Evolutionary conservation across 768 basidiomycete species (phyloP).

Genomic region (Naganishia vaughanmartiniae): DNA sequence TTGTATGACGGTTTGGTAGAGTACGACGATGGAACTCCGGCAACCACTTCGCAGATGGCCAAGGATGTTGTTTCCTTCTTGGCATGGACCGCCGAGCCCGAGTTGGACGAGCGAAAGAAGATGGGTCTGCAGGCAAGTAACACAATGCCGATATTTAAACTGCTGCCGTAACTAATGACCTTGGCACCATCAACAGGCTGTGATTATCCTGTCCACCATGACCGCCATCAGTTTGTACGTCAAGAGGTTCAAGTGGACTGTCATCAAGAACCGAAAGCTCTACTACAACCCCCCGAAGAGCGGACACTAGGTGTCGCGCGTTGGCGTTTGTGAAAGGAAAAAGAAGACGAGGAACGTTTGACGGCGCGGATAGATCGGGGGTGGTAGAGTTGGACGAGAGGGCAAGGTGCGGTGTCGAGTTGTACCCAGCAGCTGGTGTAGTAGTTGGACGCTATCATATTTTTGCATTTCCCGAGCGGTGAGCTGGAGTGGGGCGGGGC

Average conservation of each 20-base stretch:
- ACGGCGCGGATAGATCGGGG: not conserved
- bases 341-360: not conserved
- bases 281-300: slow-evolving; percentile 45
- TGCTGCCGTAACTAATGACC: not conserved
- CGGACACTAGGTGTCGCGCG: slow-evolving; percentile 2
- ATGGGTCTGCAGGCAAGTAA: slow-evolving; percentile 71
- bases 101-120: slow-evolving; percentile 97
- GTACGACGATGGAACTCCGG: slow-evolving; percentile 93
- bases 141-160: too few species aligned
- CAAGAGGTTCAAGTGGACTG: slow-evolving; percentile 92
- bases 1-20: slow-evolving; percentile 95
- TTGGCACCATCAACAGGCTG: slow-evolving; percentile 56
- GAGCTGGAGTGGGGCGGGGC: not conserved
- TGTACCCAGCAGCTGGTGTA: slow-evolving; percentile 9
- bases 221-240: slow-evolving; percentile 77
- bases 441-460: slow-evolving; percentile 6
- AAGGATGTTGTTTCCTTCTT: slow-evolving; percentile 97
- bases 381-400: too few species aligned
- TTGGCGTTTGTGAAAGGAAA: not conserved
- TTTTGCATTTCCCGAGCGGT: slow-evolving; percentile 3
- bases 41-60: slow-evolving; percentile 99
- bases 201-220: slow-evolving; percentile 85
- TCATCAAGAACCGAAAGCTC: slow-evolving; percentile 91
- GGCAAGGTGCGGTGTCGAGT: not conserved
- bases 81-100: slow-evolving; percentile 95